These are phyloP conservation scores for Aspergillus hortae DNA, from an alignment of 2,329 filamentous ascomycete genomes.

Conservation along the genomic window DNA sequence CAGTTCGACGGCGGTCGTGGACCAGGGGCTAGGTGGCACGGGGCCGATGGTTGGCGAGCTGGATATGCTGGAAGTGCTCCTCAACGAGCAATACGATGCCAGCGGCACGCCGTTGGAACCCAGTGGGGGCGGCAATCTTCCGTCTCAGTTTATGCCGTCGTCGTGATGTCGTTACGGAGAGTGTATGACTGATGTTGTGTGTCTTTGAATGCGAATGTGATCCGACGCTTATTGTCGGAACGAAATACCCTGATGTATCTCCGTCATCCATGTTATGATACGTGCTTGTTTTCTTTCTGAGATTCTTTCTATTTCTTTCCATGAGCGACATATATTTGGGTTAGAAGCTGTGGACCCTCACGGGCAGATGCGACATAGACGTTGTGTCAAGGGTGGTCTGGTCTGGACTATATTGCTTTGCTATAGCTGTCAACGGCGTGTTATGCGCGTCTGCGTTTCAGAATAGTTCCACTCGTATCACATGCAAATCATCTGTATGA, in stretches of 20 bases:
- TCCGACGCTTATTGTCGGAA: neutral
- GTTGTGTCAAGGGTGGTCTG: no score
- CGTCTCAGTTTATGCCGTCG: constrained; percentile 28
- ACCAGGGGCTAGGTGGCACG: constrained; percentile 56
- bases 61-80: constrained; percentile 47
- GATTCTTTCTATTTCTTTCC: neutral
- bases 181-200: neutral
- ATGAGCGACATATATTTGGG: neutral
- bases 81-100: constrained; percentile 41
- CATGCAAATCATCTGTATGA: no score
- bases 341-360: neutral
- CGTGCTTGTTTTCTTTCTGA: neutral
- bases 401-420: no score
- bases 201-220: neutral
- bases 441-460: no score
- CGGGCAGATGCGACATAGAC: neutral
- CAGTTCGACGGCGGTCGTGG: constrained; percentile 41
- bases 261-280: neutral
- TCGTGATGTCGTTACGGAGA: neutral
- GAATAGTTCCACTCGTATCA: no score
- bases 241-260: neutral
- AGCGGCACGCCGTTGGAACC: constrained; percentile 20
- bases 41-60: constrained; percentile 59
- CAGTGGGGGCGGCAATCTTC: constrained; percentile 9
- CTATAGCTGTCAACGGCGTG: no score